A percentile compares a stretch with the other conserved stretches of the same genome.
These are phyloP conservation scores for Alternaria viburni DNA, from an alignment of 2,329 filamentous ascomycete genomes.

Conservation along the genomic window DNA sequence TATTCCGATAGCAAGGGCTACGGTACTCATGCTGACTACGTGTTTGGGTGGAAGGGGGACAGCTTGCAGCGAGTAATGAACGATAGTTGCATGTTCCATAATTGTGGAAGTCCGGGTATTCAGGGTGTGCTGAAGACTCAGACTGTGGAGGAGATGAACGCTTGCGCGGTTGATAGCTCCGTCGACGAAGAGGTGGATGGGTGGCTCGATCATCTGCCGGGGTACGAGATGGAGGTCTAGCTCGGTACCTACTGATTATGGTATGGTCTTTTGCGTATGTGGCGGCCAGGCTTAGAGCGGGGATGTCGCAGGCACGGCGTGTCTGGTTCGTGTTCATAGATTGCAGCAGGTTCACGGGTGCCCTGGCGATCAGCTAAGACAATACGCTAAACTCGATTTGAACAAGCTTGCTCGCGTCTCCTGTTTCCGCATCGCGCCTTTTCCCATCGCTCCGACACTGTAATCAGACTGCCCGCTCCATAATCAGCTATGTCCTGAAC, in stretches of 20 bases:
- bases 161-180: conserved; percentile 18
- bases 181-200: conserved; percentile 25
- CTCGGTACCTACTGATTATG: not conserved
- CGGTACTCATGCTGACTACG: conserved; percentile 33
- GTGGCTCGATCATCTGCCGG: conserved; percentile 22
- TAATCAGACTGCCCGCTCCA: not conserved
- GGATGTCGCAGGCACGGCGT: not conserved
- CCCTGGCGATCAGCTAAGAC: not conserved
- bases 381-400: not conserved
- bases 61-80: conserved; percentile 34
- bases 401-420: not conserved
- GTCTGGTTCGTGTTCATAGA: not conserved
- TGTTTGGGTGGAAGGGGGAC: conserved; percentile 41
- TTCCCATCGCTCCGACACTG: not conserved
- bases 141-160: conserved; percentile 25
- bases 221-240: not conserved
- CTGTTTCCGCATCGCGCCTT: not conserved
- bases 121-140: conserved; percentile 27
- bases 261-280: not conserved
- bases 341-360: not conserved
- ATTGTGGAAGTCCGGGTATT: conserved; percentile 24
- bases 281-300: not conserved
- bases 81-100: conserved; percentile 30
- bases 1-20: conserved; percentile 30
- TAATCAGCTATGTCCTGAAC: not conserved